phyloP scores from a whole-genome alignment of 2,329 filamentous ascomycete species.

The Trichoderma aggressivum region DNA sequence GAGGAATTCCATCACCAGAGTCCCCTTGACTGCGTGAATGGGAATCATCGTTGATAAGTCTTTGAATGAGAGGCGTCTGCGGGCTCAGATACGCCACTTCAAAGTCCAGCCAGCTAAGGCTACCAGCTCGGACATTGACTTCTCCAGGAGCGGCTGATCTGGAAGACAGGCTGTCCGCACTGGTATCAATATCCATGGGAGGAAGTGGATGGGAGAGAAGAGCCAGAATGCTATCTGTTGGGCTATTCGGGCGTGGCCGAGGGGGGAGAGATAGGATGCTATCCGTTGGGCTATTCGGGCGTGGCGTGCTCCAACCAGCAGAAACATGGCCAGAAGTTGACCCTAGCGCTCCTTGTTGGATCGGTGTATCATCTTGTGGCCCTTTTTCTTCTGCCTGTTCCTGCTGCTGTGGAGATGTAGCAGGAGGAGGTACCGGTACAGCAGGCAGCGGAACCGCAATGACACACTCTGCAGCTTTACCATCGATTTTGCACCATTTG shows the following conservation, averaged over 20 bases:
- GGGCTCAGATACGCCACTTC: background rate
- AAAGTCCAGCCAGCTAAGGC: slow-evolving; percentile 23
- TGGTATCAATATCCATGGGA: background rate
- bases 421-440: background rate
- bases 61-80: background rate
- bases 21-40: background rate
- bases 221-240: background rate
- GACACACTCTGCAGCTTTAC: background rate
- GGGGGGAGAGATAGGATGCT: background rate
- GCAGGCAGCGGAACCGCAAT: background rate
- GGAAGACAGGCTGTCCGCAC: background rate
- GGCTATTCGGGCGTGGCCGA: background rate
- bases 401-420: background rate
- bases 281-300: background rate
- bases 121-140: slow-evolving; percentile 14
- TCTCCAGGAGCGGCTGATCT: background rate
- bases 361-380: background rate
- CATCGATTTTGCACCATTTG: slow-evolving; percentile 19
- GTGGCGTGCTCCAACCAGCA: background rate
- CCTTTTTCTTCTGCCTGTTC: background rate
- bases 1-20: background rate
- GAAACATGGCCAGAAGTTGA: background rate
- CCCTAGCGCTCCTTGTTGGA: background rate
- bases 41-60: background rate
- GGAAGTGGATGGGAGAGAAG: background rate